Evolutionary conservation across 2,329 filamentous ascomycete genomes (phyloP), one percentile per base, ranked within the genome.

Genomic region (Aschersonia sp.): DNA sequence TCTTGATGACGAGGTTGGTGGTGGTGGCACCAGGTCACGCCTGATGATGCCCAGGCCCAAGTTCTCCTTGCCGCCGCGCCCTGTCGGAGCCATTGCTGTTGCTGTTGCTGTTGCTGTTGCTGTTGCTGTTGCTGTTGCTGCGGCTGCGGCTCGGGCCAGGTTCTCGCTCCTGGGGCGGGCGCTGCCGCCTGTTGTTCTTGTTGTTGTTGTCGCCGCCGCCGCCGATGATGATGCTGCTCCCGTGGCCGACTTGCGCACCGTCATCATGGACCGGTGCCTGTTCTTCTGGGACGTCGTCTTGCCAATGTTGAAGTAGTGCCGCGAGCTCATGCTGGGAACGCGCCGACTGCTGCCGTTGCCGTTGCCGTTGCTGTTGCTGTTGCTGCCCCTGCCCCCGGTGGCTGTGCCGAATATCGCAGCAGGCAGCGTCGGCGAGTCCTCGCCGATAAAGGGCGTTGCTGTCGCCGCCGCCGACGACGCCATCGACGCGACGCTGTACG

Each of bases 221-320:
- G 35, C 2, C 4, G 35, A 9, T 4, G 35, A 9, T 39, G 35
- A 12, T 39, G 8, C 35, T 12, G 35, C 35, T 5, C 52, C 51
- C 37, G 59, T 51, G 46, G 40, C 4, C 40, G 44, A 43, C 45
- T 45, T 52, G 30, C 50, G 52, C 46, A 52, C 48, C 11, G 45
- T 55, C 7, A 45, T 48, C 7, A 45, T 48, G 37, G 46, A 56
- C 43, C 50, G 53, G 29, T 51, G 51, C 35, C 54, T 42, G 14
- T 42, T 22, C 11, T 7, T 61, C 7, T 54, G 49, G 29, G 31
- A 31, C 9, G 43, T 44, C 40, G 37, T 48, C 11, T 54, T 60
- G n/a, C 64, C 69, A 2, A 75, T 58, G 50, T 63, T 64, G 41
- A 74, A 63, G 51, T 76, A 76, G 47, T 74, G 69, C 48, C 62